Conservation (phyloP, 495 filamentous ascomycete species). For the Podospora pseudocomata region DNA sequence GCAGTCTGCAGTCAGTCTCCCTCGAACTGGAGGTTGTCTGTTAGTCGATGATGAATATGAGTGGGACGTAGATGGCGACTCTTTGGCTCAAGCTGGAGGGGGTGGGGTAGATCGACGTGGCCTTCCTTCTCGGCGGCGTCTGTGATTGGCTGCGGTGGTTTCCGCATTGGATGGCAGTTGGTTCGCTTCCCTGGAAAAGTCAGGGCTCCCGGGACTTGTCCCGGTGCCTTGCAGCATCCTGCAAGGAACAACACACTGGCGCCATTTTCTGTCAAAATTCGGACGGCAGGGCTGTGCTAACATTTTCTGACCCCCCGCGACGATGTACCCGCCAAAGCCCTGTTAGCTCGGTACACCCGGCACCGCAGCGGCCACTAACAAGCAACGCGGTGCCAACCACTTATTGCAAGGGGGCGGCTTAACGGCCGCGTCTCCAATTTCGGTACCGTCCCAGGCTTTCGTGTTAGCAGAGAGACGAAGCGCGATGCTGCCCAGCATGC, state of each 20-base stretch:
- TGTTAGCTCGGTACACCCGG: slow-evolving; percentile 17
- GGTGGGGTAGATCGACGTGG: slow-evolving; percentile 19
- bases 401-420: not conserved
- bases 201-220: slow-evolving; percentile 15
- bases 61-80: slow-evolving; percentile 7
- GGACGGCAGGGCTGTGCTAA: slow-evolving; percentile 3
- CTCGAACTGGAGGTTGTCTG: not conserved
- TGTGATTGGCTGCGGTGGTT: slow-evolving; percentile 18
- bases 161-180: slow-evolving; percentile 24
- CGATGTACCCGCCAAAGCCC: slow-evolving; percentile 9
- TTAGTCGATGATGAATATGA: not conserved
- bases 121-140: not conserved
- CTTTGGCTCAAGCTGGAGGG: slow-evolving; percentile 8
- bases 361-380: not conserved
- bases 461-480: not conserved
- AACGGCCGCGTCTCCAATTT: not conserved
- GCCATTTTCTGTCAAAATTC: slow-evolving; percentile 15
- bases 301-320: slow-evolving; percentile 7
- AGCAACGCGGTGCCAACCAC: not conserved
- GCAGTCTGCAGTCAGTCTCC: not conserved
- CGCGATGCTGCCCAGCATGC: not conserved
- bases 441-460: slow-evolving; percentile 3
- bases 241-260: slow-evolving; percentile 24
- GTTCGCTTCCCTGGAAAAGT: slow-evolving; percentile 20
- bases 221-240: slow-evolving; percentile 25